Base-by-base conservation (phyloP, 2,329 filamentous ascomycete genomes). In the Orbilia ellipsospora region DNA sequence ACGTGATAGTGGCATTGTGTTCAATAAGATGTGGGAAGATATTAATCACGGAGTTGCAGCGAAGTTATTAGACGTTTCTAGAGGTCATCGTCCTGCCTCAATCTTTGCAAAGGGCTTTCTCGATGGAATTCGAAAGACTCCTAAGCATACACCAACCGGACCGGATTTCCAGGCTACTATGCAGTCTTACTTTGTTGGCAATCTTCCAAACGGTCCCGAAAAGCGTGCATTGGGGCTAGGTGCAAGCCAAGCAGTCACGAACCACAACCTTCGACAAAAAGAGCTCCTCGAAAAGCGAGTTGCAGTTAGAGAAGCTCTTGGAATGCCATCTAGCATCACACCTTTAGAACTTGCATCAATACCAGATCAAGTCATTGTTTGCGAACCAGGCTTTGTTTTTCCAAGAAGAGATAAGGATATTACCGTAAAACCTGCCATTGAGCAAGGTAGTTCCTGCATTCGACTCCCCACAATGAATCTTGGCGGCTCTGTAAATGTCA, bases 21-120 rank as follows among this genome's bases (percentile, higher is more conserved):
- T 20, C 18, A 18, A 12, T 4, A 42, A 40, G n/a, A 65, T 52
- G 15, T 42, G 42, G n/a, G 23, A 16, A 7, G 18, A 20, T 15
- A 63, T 72, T 31, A 44, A 66, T 48, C 54, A 66, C 12, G 48
- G 55, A 12, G 36, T n/a, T 42, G 68, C 68, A 15, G n/a, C 12
- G 4, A 36, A 60, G 36, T 12, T 66, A 13, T 13, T 73, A 4
- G 48, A 66, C 1, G 16, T 15, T 12, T 36, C 7, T 10, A 16
- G 60, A 31, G 44, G 45, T 28, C 64, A 31, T 20, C 16, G 16
- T 13, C 36, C 20, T 2, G 55, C 55, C n/a, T 59, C 55, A 8
- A 26, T 59, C 15, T 59, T 59, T 13, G n/a, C 6, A 8, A 36
- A 36, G 6, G 40, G 16, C 5, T 44, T 13, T 26, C 18, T 59